Evolutionary conservation across 768 basidiomycete species (phyloP), one percentile per base, ranked within the genome.

Genomic region (Lactifluus hygrophoroides): DNA sequence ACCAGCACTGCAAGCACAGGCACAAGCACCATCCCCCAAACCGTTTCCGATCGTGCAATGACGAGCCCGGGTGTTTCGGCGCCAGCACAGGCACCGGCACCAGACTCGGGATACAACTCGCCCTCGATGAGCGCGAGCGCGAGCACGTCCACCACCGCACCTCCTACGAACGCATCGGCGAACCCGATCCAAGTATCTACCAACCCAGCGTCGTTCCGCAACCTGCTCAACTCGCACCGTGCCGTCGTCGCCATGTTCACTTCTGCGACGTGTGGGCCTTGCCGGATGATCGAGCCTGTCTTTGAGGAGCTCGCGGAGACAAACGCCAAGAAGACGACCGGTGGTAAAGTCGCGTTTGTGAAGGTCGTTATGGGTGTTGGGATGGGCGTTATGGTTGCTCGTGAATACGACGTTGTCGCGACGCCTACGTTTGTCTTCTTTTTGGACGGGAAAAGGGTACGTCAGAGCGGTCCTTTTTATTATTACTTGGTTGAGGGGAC

Each of bases 361-460:
- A 90, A 91, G 70, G 80, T 96, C 35, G 94, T 97, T 71, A 74
- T 91, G 63, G 81, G 78, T 5, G 79, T 87, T 13, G 88, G 87
- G 0, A 70, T 81, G 70, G 86, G 87, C 0, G 66, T 70, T 3
- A 73, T 74, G 53, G 71, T 95, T 16, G 88, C 86, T 0, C 60
- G 70, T 1, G 75, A 84, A 68, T 88, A 80, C 73, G 75, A 79
- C 14, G 81, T 96, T 1, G 70, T 77, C 16, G 92, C 79, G 17
- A 95, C 90, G 2, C 94, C 94, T 5, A 94, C 91, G 0, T 95
- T 97, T 66, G 73, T 88, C 40, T 94, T 96, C 73, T 97, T 92
- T 74, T 70, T 85, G 60, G 77, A 88, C 58, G 90, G 85, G 1
- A 75, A 78, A 51, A 84, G 88, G 82, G 88, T 87, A 42, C 45